These are phyloP conservation scores for Eutrema heterophyllum DNA, from an alignment of 345 rosid species.

Conservation along the genomic window DNA sequence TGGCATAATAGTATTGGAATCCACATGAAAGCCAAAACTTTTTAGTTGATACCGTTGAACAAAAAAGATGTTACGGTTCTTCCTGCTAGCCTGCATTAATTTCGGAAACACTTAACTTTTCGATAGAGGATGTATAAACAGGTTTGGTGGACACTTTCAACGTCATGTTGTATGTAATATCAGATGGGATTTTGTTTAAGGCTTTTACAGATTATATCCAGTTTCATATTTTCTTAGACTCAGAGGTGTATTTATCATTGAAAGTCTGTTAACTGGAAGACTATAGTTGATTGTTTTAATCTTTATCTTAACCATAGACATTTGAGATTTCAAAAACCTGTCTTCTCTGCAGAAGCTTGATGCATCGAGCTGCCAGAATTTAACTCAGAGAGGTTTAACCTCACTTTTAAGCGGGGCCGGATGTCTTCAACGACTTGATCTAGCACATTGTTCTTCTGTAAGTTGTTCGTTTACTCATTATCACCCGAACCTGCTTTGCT, in stretches of 20 bases:
- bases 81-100: slow-evolving; percentile 12
- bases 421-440: slow-evolving; percentile 33
- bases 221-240: background rate
- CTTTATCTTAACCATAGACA: background rate
- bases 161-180: background rate
- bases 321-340: background rate
- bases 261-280: background rate
- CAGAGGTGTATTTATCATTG: background rate
- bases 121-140: slow-evolving; percentile 7
- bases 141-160: slow-evolving; percentile 6
- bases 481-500: background rate
- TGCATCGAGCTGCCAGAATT: slow-evolving; percentile 44
- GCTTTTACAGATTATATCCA: background rate
- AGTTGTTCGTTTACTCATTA: slow-evolving; percentile 22
- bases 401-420: slow-evolving; percentile 33
- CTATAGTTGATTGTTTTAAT: background rate
- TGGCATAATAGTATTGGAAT: background rate
- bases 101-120: slow-evolving; percentile 6
- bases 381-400: slow-evolving; percentile 38
- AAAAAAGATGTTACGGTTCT: background rate
- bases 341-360: slow-evolving; percentile 33
- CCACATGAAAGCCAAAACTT: background rate
- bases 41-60: background rate
- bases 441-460: slow-evolving; percentile 37
- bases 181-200: background rate